Base-by-base conservation (phyloP, 1,284 basidiomycete genomes). In the Irpex sp. region DNA sequence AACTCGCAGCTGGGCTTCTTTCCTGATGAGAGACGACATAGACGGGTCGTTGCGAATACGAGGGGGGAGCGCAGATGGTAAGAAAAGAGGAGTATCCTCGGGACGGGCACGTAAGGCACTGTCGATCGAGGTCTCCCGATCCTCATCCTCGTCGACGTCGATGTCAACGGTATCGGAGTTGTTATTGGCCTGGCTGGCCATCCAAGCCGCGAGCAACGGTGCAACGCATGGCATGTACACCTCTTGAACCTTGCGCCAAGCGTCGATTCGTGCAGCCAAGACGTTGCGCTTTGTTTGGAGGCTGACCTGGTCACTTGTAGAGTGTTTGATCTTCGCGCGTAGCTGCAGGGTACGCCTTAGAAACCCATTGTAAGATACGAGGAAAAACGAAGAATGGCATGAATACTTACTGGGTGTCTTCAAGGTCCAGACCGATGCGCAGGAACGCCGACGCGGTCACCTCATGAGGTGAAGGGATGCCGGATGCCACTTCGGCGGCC, bases 11-110 rank as follows among this genome's bases (percentile, higher is more conserved):
- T 26, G 26, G 1, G 17, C 5, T 57, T 67, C 66, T 9, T 60
- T 61, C 8, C 9, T 7, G 1, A 17, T 8, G 1, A 63, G 21
- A 1, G 21, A 3, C 33, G 74, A 74, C 37, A 84, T 69, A 5
- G 49, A n/a, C 1, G 9, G 33, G 3, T 21, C 6, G 19, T 15
- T 1, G 13, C 17, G 53, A 9, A 47, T 15, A 7, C 35, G 5
- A 15, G 46, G 19, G 2, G 62, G 49, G 33, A 61, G 17, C n/a
- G 59, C 53, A 5, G 65, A 64, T 1, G 65, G 65, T 1, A 66
- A 47, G 13, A 8, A 51, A 31, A 66, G 60, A 13, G 37, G 31
- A 3, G 61, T 33, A 5, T 58, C 26, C 35, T 66, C 60, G 3
- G 57, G 33, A 17, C n/a, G n/a, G 15, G 21, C 26, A 11, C 6